Evolutionary conservation across 192 early-diverging fungal genomes (phyloP).

Genomic region (Phycomyces nitens): DNA sequence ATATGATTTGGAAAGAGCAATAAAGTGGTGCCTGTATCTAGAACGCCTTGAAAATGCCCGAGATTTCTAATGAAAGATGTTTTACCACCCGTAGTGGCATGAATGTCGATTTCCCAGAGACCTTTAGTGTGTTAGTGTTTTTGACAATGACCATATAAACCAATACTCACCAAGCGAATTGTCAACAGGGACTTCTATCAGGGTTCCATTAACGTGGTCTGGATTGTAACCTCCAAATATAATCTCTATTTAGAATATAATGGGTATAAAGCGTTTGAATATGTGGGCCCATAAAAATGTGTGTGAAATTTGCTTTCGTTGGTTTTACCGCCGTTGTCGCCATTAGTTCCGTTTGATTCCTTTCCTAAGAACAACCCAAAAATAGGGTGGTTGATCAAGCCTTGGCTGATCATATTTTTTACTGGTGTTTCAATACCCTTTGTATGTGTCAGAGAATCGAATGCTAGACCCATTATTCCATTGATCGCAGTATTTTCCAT

Average conservation of each 20-base stretch:
- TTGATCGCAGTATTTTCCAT: conserved; percentile 57
- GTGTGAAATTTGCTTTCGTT: conserved; percentile 33
- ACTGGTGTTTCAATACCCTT: conserved; percentile 47
- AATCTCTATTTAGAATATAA: conserved; percentile 29
- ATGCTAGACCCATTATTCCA: conserved; percentile 64
- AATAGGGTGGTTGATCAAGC: conserved; percentile 48
- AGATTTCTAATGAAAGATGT: conserved; percentile 7
- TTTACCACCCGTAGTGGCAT: background rate
- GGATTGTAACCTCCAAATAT: conserved; percentile 46
- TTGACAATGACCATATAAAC: no score
- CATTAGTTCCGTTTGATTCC: conserved; percentile 27
- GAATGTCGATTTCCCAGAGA: conserved; percentile 24
- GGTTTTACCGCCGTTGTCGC: conserved; percentile 42
- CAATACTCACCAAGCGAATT: conserved; percentile 9
- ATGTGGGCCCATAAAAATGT: background rate
- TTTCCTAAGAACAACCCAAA: conserved; percentile 59
- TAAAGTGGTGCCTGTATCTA: conserved; percentile 46
- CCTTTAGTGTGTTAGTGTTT: conserved; percentile 6
- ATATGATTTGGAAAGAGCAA: conserved; percentile 28
- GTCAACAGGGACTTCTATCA: conserved; percentile 43
- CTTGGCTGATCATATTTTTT: conserved; percentile 53
- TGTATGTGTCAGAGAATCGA: conserved; percentile 42
- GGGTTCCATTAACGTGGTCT: conserved; percentile 33
- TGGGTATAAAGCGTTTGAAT: background rate
- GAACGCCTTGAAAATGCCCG: conserved; percentile 29